These are phyloP conservation scores for Daldinia decipiens DNA, from an alignment of 495 filamentous ascomycete genomes.

Conservation along the genomic window DNA sequence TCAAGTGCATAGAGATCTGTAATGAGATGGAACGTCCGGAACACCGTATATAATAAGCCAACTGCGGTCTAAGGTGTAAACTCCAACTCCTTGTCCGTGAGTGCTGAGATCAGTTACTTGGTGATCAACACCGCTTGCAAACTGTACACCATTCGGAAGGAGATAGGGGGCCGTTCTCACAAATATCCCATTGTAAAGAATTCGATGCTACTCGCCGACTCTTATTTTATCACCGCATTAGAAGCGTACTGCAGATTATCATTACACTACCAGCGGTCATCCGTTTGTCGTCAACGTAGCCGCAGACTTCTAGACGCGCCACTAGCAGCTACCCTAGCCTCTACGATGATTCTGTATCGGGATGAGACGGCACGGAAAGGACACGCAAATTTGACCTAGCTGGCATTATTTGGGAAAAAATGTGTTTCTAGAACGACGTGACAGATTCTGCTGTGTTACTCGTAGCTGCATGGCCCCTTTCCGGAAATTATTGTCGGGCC, in stretches of 20 bases:
- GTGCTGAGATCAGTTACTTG: slow-evolving; percentile 33
- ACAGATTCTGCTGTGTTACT: slow-evolving; percentile 21
- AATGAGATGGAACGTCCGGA: slow-evolving; percentile 15
- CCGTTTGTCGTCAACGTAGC: slow-evolving; percentile 3
- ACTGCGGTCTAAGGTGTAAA: neutral
- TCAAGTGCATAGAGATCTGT: slow-evolving; percentile 19
- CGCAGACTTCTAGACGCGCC: neutral
- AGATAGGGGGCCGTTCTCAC: neutral
- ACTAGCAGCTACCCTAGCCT: neutral
- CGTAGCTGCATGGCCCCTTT: slow-evolving; percentile 15
- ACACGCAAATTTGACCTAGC: slow-evolving; percentile 2
- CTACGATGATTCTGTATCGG: neutral
- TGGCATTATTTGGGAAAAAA: neutral
- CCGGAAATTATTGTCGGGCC: neutral
- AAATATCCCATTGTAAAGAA: slow-evolving; percentile 4
- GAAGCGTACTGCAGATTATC: neutral
- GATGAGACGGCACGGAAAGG: slow-evolving; percentile 2
- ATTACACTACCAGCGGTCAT: slow-evolving; percentile 6
- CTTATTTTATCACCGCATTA: neutral
- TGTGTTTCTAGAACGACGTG: neutral
- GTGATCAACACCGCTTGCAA: slow-evolving; percentile 6
- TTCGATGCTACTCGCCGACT: slow-evolving; percentile 2
- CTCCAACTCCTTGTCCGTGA: neutral
- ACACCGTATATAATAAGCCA: neutral
- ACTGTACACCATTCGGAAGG: neutral